Base-by-base conservation (phyloP, 345 rosid species). In the Euphorbia peplus region DNA sequence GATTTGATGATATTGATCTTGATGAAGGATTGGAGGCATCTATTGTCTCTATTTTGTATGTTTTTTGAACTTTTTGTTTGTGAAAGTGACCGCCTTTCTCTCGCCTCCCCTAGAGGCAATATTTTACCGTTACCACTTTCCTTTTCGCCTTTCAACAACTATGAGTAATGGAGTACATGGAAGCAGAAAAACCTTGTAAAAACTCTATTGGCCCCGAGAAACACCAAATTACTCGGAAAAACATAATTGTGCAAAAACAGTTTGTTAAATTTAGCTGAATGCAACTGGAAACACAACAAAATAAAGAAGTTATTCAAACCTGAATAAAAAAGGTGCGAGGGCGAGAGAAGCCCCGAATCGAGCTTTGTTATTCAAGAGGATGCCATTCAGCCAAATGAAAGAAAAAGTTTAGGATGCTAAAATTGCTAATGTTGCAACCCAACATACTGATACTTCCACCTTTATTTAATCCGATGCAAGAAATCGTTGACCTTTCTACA, bases 381-480 rank as follows among this genome's bases (percentile, higher is more conserved):
- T 91, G 97, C 97, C 98, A 93, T 78, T 93, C 91, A 69, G 95
- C 91, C 75, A 89, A 78, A 79, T 88, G 97, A 79, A 77, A 76
- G 81, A 73, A 74, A 80, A 83, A 81, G 51, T 66, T 79, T 65
- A 77, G 77, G 66, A 82, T 71, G 68, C 76, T 73, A 74, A 74
- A 78, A 53, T 81, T 80, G 68, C 70, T 72, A 63, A 74, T 72
- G 70, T 62, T 70, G 60, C 66, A 81, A 60, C 75, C 66, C 80
- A 78, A 73, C 99, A 91, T 93, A 42, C 73, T 86, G 81, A 69
- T 42, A 76, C 39, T 83, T 76, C 84, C 85, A 80, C 76, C 65
- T 77, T 74, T 68, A 60, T 29, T 51, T 52, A 32, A 37, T 39
- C 39, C 63, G 60, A 69, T 54, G 51, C 30, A 60, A 51, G 41